Evolutionary conservation across 352 stramenopile genomes (phyloP), one percentile per base, ranked within the genome.

Genomic region (Globisporangium emineosum): DNA sequence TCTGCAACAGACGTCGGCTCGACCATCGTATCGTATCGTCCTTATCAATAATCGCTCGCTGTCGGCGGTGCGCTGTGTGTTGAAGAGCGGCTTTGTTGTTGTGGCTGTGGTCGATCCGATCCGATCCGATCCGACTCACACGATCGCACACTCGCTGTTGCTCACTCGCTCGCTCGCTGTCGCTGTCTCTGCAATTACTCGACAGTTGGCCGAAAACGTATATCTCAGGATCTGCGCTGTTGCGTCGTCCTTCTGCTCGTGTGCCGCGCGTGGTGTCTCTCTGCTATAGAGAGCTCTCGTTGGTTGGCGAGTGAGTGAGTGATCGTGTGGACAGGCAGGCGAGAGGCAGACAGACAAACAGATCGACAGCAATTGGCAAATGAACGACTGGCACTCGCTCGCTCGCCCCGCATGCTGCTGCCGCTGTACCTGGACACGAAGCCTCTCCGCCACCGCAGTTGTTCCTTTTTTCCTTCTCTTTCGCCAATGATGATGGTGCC

Each of bases 391-490:
- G 40, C 40, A 47, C 40, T 47, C 40, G 40, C 40, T 45, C 37
- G 15, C 37, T 45, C 40, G 17, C 17, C 10, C 40, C 15, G 17
- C 40, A 47, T 47, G 17, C 40, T 45, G 40, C 40, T 45, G 15
- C 12, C 29, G n/a, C n/a, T n/a, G n/a, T 32, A 5, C 2, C 29
- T 6, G 29, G 29, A 32, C 29, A 5, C 33, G 12, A 9, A 40
- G 35, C 9, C 13, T 42, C n/a, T n/a, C n/a, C 13, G 6, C n/a
- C 40, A 47, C 40, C 40, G 40, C 40, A 47, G 40, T 47, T 47
- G 40, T 47, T 47, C 37, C 40, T 47, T 47, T 47, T 47, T 47
- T 47, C 17, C 40, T 47, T 47, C 40, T 47, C 40, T 47, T 47
- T 47, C 40, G 40, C 40, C 23, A 47, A 47, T 47, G 40, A n/a